phyloP scores from a whole-genome alignment of 2,329 filamentous ascomycete genomes.

The Cucurbitaria berberidis region DNA sequence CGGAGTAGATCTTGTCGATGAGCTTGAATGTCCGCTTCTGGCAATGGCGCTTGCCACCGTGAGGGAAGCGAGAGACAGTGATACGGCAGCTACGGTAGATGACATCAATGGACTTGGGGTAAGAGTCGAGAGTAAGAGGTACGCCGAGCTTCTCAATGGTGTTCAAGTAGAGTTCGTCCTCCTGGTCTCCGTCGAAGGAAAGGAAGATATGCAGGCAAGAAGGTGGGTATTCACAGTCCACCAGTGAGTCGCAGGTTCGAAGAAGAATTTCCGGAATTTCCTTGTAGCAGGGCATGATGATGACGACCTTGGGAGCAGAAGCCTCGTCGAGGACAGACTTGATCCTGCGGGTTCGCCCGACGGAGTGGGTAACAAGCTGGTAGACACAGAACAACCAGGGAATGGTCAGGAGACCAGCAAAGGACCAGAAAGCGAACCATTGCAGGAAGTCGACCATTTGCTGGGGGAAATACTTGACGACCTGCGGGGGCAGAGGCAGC shows the following conservation, averaged over 20 bases:
- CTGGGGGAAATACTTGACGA: conserved; percentile 75
- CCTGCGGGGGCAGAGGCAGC: conserved; percentile 75
- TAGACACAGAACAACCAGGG: conserved; percentile 96
- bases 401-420: conserved; percentile 80
- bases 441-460: conserved; percentile 75
- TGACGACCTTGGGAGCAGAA: conserved; percentile 89
- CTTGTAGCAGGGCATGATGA: conserved; percentile 97
- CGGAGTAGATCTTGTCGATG: conserved; percentile 88
- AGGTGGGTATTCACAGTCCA: conserved; percentile 91
- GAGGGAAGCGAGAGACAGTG: conserved; percentile 88
- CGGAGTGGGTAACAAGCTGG: conserved; percentile 83
- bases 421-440: conserved; percentile 96
- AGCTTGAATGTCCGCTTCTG: conserved; percentile 93
- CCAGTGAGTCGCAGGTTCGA: conserved; percentile 86
- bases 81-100: conserved; percentile 81
- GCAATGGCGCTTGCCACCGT: conserved; percentile 92
- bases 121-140: conserved; percentile 74
- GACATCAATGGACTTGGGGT: conserved; percentile 90
- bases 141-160: conserved; percentile 87
- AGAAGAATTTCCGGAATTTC: conserved; percentile 85
- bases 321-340: conserved; percentile 83
- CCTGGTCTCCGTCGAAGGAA: conserved; percentile 89
- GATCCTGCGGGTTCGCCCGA: conserved; percentile 81
- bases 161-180: conserved; percentile 86
- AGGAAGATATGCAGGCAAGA: conserved; percentile 94